phyloP scores from a whole-genome alignment of 768 basidiomycete species.

The Leccinum subgranulosum region DNA sequence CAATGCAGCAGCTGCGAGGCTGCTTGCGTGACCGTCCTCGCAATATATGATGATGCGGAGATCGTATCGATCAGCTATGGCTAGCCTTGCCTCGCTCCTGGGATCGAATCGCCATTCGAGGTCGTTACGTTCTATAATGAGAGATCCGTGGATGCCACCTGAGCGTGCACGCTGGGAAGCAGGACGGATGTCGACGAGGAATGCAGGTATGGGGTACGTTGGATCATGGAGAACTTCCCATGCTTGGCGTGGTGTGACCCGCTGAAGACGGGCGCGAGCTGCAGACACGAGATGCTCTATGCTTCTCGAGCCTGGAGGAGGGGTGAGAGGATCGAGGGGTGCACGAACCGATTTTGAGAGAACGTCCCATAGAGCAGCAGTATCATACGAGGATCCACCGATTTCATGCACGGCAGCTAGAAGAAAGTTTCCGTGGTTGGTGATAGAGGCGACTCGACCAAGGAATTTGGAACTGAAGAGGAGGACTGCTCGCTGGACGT shows the following conservation, averaged over 20 bases:
- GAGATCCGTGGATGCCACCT: slow-evolving; percentile 64
- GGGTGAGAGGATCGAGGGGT: slow-evolving; percentile 57
- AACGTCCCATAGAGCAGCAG: slow-evolving; percentile 65
- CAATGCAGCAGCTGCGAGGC: slow-evolving; percentile 66
- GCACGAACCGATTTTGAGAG: slow-evolving; percentile 57
- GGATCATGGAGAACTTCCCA: slow-evolving; percentile 55
- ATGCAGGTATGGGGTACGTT: slow-evolving; percentile 54
- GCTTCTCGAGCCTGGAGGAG: slow-evolving; percentile 63
- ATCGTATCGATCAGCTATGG: slow-evolving; percentile 74
- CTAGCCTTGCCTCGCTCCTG: slow-evolving; percentile 51
- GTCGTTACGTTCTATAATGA: slow-evolving; percentile 72
- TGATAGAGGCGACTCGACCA: slow-evolving; percentile 48
- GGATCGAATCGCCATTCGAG: slow-evolving; percentile 84
- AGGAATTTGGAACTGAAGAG: slow-evolving; percentile 67
- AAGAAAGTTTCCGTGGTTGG: slow-evolving; percentile 33
- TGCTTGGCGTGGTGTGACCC: slow-evolving; percentile 59
- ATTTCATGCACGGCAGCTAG: slow-evolving; percentile 54
- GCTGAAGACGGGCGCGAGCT: slow-evolving; percentile 61
- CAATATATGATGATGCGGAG: slow-evolving; percentile 71
- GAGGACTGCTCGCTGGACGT: slow-evolving; percentile 64
- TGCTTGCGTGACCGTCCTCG: slow-evolving; percentile 70
- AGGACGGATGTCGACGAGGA: slow-evolving; percentile 78
- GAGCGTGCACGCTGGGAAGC: slow-evolving; percentile 52
- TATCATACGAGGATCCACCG: slow-evolving; percentile 55
- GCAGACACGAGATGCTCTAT: slow-evolving; percentile 55